Percentiles rank a stretch among this genome's conserved stretches.
phyloP scores from a whole-genome alignment of 2,329 filamentous ascomycete genomes.

The Claviceps pusilla region DNA sequence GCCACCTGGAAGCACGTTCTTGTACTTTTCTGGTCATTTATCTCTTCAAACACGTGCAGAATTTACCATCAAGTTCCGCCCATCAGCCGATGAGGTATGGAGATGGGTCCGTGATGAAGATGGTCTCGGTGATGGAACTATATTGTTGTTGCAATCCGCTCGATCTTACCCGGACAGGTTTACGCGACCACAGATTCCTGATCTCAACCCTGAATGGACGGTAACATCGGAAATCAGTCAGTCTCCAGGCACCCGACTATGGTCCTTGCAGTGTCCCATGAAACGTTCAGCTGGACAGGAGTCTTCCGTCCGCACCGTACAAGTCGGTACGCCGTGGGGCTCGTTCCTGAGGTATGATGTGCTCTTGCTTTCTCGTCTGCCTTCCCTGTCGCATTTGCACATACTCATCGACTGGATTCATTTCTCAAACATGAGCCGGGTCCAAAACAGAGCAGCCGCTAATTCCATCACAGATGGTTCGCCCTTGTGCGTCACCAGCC shows the following conservation, averaged over 20 bases:
- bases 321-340: slow-evolving; percentile 49
- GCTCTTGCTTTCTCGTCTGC: background rate
- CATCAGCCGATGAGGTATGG: slow-evolving; percentile 40
- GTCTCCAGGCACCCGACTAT: slow-evolving; percentile 52
- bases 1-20: slow-evolving; percentile 14
- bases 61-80: slow-evolving; percentile 60
- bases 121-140: slow-evolving; percentile 47
- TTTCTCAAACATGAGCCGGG: background rate
- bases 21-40: slow-evolving; percentile 41
- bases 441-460: background rate
- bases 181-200: slow-evolving; percentile 40
- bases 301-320: slow-evolving; percentile 41
- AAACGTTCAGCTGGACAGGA: slow-evolving; percentile 39
- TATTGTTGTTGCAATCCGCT: slow-evolving; percentile 31
- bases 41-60: slow-evolving; percentile 32
- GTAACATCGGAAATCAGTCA: slow-evolving; percentile 45
- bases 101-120: slow-evolving; percentile 55
- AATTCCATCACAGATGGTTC: slow-evolving; percentile 50
- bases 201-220: slow-evolving; percentile 39
- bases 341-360: slow-evolving; percentile 33
- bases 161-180: slow-evolving; percentile 18
- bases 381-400: background rate
- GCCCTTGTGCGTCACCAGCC: slow-evolving; percentile 63
- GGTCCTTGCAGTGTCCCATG: slow-evolving; percentile 47
- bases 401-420: background rate